A percentile compares a stretch with the other conserved stretches of the same genome.
phyloP scores from a whole-genome alignment of 2,329 filamentous ascomycete genomes.

The Calonectria montana region DNA sequence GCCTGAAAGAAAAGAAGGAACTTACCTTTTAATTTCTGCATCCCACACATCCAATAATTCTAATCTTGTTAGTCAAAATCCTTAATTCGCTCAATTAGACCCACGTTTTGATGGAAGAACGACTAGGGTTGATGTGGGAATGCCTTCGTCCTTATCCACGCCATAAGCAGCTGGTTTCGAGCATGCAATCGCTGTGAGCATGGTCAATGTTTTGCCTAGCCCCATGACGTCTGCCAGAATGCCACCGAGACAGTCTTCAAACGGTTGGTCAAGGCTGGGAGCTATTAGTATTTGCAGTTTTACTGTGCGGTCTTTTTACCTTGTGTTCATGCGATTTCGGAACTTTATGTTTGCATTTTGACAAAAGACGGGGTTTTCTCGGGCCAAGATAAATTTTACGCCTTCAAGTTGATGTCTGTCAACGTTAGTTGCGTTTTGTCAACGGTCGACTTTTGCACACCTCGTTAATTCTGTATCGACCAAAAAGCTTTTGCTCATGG shows the following conservation, averaged over 20 bases:
- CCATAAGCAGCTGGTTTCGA: not conserved
- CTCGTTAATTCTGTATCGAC: not conserved
- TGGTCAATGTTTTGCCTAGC: not conserved
- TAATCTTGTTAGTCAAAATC: not conserved
- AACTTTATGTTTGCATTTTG: not conserved
- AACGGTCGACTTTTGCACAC: not conserved
- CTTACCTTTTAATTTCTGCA: not conserved
- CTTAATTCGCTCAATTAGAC: not conserved
- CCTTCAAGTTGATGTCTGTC: not conserved
- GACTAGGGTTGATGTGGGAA: not conserved
- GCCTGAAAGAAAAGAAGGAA: too few species aligned
- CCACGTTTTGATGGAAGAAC: not conserved
- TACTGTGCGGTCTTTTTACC: not conserved
- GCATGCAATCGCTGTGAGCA: not conserved
- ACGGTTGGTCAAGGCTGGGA: not conserved
- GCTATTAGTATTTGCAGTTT: not conserved
- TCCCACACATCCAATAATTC: slow-evolving; percentile 3
- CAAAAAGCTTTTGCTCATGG: not conserved
- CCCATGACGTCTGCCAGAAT: not conserved
- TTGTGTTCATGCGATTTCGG: not conserved
- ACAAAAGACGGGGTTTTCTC: not conserved
- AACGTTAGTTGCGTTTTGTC: not conserved
- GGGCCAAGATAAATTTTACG: not conserved
- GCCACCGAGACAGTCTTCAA: not conserved
- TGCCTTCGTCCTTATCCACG: not conserved